Evolutionary conservation across 257 asterid species (phyloP).

Genomic region (Salvia rosmarinus): DNA sequence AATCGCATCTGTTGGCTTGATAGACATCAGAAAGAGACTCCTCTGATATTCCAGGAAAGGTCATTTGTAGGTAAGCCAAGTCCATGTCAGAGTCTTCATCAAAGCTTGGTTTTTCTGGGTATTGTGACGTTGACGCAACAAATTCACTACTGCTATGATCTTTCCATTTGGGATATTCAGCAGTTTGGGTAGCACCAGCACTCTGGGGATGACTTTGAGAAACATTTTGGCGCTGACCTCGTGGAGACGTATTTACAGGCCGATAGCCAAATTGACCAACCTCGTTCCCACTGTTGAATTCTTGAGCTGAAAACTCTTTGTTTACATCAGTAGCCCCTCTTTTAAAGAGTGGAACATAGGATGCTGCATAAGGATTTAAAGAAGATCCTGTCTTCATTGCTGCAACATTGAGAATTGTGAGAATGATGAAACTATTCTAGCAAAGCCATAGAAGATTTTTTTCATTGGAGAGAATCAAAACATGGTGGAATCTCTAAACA

Average conservation of each 20-base stretch:
- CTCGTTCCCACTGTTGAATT: slow-evolving; percentile 44
- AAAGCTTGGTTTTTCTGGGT: slow-evolving; percentile 45
- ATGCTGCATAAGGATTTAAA: slow-evolving; percentile 78
- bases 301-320: slow-evolving; percentile 38
- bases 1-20: slow-evolving; percentile 59
- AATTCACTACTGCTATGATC: slow-evolving; percentile 43
- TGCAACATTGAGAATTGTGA: slow-evolving; percentile 35
- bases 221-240: slow-evolving; percentile 34
- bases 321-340: slow-evolving; percentile 50
- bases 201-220: slow-evolving; percentile 36
- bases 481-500: not conserved
- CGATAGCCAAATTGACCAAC: slow-evolving; percentile 46
- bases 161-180: slow-evolving; percentile 43
- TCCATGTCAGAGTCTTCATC: slow-evolving; percentile 66
- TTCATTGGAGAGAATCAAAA: not conserved
- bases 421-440: slow-evolving; percentile 4
- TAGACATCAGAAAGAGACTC: slow-evolving; percentile 75
- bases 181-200: slow-evolving; percentile 37
- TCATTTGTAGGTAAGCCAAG: slow-evolving; percentile 67
- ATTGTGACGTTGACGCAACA: slow-evolving; percentile 58
- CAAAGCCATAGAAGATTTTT: not conserved
- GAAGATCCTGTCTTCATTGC: slow-evolving; percentile 76
- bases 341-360: slow-evolving; percentile 73
- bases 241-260: slow-evolving; percentile 40
- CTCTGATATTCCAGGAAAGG: slow-evolving; percentile 75